phyloP scores from a whole-genome alignment of 805 yeast genomes.

The Sugiyamaella mastotermitis region DNA sequence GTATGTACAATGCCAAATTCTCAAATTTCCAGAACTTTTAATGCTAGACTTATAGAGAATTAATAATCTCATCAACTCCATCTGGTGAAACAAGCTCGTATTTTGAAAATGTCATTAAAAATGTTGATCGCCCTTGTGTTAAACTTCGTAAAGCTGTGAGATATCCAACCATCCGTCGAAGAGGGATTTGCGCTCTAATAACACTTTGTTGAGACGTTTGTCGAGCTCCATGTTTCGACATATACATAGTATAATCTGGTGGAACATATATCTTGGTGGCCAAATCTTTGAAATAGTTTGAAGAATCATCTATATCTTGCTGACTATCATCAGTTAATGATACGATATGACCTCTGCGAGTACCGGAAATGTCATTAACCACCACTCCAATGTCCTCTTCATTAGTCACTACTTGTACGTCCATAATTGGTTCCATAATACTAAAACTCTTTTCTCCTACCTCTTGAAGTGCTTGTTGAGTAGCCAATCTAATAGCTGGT shows the following conservation, averaged over 20 bases:
- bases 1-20: too few species aligned
- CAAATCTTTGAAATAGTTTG: slow-evolving; percentile 20
- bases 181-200: slow-evolving; percentile 76
- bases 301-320: slow-evolving; percentile 29
- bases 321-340: slow-evolving; percentile 61
- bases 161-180: slow-evolving; percentile 88
- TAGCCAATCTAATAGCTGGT: slow-evolving; percentile 41
- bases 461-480: slow-evolving; percentile 33
- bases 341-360: slow-evolving; percentile 67
- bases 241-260: slow-evolving; percentile 47
- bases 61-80: slow-evolving; percentile 29
- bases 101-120: slow-evolving; percentile 69
- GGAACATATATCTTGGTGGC: slow-evolving; percentile 68
- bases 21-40: too few species aligned
- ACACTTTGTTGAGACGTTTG: slow-evolving; percentile 27
- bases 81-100: slow-evolving; percentile 63
- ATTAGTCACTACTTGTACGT: slow-evolving; percentile 56
- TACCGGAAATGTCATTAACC: slow-evolving; percentile 74
- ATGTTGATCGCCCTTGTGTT: slow-evolving; percentile 85
- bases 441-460: slow-evolving; percentile 34
- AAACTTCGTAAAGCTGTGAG: slow-evolving; percentile 68
- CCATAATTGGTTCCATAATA: slow-evolving; percentile 85
- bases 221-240: slow-evolving; percentile 38
- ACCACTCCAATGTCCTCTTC: slow-evolving; percentile 77
- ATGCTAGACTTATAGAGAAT: too few species aligned